Evolutionary conservation across 192 early-diverging fungal species (phyloP), one percentile per base, ranked within the genome.

Genomic region (Mortierella antarctica): DNA sequence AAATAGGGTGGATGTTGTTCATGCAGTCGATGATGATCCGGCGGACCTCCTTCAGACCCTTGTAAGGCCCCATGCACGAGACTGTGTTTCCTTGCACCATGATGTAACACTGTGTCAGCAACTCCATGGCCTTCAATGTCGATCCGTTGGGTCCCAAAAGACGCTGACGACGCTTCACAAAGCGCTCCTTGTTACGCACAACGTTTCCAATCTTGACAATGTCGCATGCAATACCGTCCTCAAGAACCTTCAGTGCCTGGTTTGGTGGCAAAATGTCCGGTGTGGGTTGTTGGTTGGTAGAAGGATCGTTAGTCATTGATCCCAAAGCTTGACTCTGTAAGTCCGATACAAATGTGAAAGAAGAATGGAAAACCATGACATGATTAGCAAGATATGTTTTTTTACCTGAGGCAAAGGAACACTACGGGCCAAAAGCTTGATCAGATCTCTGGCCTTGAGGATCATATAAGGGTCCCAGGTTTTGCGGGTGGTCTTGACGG

Each of bases 21-120:
- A 99, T 95, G 74, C 98, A 99, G 85, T 99, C 98, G 58, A 96
- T 84, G 5, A 99, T 93, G 53, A 99, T 96, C 49, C 93, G 85
- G 23, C 96, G 89, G 23, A 96, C 92, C 50, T 93, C 90, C 82
- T 96, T 95, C 46, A 99, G 65, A 4, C 95, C 95, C 72, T 92
- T 94, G 84, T 91, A 93, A 7, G 93, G 91, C 3, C 98, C 98
- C 95, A 99, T 97, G 18, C 83, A 88, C 6, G 95, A 91, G 0
- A 99, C 98, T 2, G 98, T 99, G 73, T 97, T 96, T 56, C 98
- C 98, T 78, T 98, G 97, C n/a, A 99, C 96, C 91, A 99, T 90
- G 39, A 98, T 90, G 68, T 99, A 98, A 76, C 96, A 97, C 39
- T 90, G 88, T 17, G 98, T 99, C 78, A 99, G 83, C 48, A 99